phyloP scores from a whole-genome alignment of 352 stramenopile genomes.

The Globisporangium viniferum region DNA sequence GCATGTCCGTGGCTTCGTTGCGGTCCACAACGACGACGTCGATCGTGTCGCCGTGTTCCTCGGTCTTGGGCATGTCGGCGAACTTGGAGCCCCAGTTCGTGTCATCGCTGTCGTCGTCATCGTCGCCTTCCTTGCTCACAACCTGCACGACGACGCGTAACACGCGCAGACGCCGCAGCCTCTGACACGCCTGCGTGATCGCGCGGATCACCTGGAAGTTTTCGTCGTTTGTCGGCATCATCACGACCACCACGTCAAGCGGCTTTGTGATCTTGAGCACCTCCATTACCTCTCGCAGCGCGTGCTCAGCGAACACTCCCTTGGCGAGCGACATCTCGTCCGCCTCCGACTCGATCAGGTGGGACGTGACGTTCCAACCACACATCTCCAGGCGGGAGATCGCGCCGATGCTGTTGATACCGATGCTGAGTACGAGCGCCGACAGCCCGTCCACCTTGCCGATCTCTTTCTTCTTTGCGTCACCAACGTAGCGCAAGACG shows the following conservation, averaged over 20 bases:
- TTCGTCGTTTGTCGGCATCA: conserved; percentile 56
- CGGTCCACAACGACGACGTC: conserved; percentile 62
- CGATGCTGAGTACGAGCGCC: conserved; percentile 33
- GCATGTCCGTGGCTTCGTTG: conserved; percentile 60
- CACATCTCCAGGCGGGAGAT: conserved; percentile 54
- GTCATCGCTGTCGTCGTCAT: conserved; percentile 15
- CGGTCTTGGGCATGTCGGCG: conserved; percentile 46
- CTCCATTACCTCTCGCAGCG: conserved; percentile 25
- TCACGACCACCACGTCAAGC: conserved; percentile 54
- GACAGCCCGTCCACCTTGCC: conserved; percentile 56
- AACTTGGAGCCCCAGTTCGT: conserved; percentile 42
- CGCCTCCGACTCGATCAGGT: conserved; percentile 34
- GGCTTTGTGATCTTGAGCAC: conserved; percentile 34
- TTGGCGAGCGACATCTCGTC: conserved; percentile 19
- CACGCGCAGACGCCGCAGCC: conserved; percentile 40
- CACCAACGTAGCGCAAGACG: conserved; percentile 47
- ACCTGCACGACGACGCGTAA: conserved; percentile 60
- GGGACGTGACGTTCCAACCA: conserved; percentile 52
- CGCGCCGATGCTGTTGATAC: conserved; percentile 29
- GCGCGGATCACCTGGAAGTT: conserved; percentile 55
- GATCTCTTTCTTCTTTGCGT: conserved; percentile 54
- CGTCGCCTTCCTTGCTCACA: conserved; percentile 15
- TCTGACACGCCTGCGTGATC: conserved; percentile 44
- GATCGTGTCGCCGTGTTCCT: conserved; percentile 59
- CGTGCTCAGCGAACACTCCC: conserved; percentile 14